phyloP scores from a whole-genome alignment of 768 basidiomycete genomes.

The Boletus edulis region DNA sequence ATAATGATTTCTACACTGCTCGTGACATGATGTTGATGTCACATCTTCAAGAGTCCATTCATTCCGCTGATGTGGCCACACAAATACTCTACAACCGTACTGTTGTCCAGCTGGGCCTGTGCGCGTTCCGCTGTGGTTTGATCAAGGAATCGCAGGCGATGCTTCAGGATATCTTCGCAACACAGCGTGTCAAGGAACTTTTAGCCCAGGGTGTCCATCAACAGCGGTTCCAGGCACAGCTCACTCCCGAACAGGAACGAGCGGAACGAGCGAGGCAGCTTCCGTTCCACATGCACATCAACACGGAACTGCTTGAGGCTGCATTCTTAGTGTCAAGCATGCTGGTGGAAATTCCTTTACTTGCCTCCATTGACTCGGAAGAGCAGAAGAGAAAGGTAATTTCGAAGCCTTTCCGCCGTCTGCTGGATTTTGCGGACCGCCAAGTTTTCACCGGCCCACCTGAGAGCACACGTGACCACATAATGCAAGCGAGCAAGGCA shows the following conservation, averaged over 20 bases:
- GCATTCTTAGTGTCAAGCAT: constrained; percentile 98
- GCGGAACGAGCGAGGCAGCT: constrained; percentile 93
- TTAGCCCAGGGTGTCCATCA: constrained; percentile 96
- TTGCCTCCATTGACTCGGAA: constrained; percentile 93
- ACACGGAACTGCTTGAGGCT: constrained; percentile 95
- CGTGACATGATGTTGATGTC: constrained; percentile 99
- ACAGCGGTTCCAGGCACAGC: constrained; percentile 74
- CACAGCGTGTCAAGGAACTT: constrained; percentile 95
- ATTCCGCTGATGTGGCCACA: constrained; percentile 93
- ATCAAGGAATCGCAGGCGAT: constrained; percentile 93
- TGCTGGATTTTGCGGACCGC: constrained; percentile 94
- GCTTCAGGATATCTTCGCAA: constrained; percentile 93
- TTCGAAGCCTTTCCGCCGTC: constrained; percentile 93
- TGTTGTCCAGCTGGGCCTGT: constrained; percentile 94
- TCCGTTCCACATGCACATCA: constrained; percentile 99
- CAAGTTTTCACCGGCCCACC: constrained; percentile 98
- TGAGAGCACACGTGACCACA: constrained; percentile 98
- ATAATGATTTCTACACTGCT: constrained; percentile 95
- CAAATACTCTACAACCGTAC: constrained; percentile 98
- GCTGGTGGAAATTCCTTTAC: constrained; percentile 94
- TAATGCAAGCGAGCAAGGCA: constrained; percentile 98
- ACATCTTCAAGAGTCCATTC: constrained; percentile 94
- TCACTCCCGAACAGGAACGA: constrained; percentile 95
- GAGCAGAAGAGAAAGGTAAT: constrained; percentile 91
- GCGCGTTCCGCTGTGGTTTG: constrained; percentile 92